Percentiles rank a stretch among this genome's conserved stretches.
Evolutionary conservation across 805 yeast species (phyloP).

Genomic region (Candida ponderosae): DNA sequence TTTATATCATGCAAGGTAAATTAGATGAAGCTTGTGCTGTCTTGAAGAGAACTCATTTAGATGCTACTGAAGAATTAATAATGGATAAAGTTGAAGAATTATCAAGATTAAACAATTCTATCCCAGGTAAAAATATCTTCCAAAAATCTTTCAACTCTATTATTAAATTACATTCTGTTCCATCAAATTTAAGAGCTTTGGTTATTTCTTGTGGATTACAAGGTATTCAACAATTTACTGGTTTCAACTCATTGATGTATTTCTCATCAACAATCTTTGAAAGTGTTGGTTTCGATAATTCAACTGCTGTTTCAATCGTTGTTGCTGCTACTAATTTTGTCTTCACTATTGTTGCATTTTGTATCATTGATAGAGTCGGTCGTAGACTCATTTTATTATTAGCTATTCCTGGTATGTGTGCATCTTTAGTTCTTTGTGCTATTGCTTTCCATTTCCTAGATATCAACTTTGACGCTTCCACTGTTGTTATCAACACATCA

Average conservation of each 20-base stretch:
- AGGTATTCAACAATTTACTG: constrained; percentile 94
- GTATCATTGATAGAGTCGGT: constrained; percentile 81
- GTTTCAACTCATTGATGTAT: constrained; percentile 94
- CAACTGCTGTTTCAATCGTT: constrained; percentile 92
- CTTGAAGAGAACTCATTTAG: constrained; percentile 51
- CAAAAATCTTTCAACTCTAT: constrained; percentile 52
- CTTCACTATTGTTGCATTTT: constrained; percentile 78
- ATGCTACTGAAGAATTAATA: constrained; percentile 57
- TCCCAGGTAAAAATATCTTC: constrained; percentile 40
- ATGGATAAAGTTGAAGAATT: constrained; percentile 64
- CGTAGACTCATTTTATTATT: constrained; percentile 73
- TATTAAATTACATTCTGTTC: constrained; percentile 54
- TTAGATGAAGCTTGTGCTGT: constrained; percentile 61
- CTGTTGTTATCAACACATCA: constrained; percentile 30
- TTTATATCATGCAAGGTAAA: constrained; percentile 63
- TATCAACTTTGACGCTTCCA: constrained; percentile 43
- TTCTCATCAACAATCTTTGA: constrained; percentile 89
- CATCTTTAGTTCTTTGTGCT: constrained; percentile 71
- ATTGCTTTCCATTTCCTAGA: constrained; percentile 86
- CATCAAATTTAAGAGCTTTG: constrained; percentile 83
- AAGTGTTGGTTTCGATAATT: constrained; percentile 78
- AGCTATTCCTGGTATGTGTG: constrained; percentile 83
- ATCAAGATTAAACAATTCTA: constrained; percentile 34
- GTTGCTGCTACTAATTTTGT: constrained; percentile 92
- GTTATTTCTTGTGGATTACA: constrained; percentile 89